A percentile compares a stretch with the other conserved stretches of the same genome.
Evolutionary conservation across 2,329 filamentous ascomycete genomes (phyloP).

Genomic region (Zymoseptoria pseudotritici): DNA sequence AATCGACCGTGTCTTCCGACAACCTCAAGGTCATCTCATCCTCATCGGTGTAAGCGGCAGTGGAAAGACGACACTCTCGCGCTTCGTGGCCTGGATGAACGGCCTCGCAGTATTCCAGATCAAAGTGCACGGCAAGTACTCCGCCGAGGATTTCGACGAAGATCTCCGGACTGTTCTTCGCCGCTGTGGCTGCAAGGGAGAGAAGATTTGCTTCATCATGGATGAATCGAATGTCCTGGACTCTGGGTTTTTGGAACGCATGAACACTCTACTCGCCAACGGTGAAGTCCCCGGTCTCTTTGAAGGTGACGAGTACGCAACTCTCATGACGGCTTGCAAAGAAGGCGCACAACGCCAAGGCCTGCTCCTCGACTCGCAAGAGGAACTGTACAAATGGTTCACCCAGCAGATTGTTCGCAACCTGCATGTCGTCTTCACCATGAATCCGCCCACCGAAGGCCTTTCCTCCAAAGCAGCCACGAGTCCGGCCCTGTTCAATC

Average conservation of each 20-base stretch:
- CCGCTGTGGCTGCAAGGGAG: slow-evolving; percentile 90
- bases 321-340: slow-evolving; percentile 98
- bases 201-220: slow-evolving; percentile 99
- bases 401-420: slow-evolving; percentile 99
- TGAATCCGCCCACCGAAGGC: slow-evolving; percentile 97
- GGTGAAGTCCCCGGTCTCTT: slow-evolving; percentile 99
- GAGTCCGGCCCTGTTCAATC: slow-evolving; percentile 96
- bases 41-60: slow-evolving; percentile 97
- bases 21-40: slow-evolving; percentile 96
- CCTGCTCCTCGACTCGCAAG: slow-evolving; percentile 88
- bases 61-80: slow-evolving; percentile 95
- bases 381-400: slow-evolving; percentile 99
- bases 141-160: slow-evolving; percentile 96
- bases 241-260: slow-evolving; percentile 95
- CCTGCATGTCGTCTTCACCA: slow-evolving; percentile 97
- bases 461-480: slow-evolving; percentile 94
- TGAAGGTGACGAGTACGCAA: slow-evolving; percentile 95
- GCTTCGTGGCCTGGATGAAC: slow-evolving; percentile 99
- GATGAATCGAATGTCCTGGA: slow-evolving; percentile 98
- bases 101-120: slow-evolving; percentile 98
- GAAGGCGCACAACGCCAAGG: slow-evolving; percentile 96
- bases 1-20: slow-evolving; percentile 96
- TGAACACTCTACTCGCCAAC: slow-evolving; percentile 98
- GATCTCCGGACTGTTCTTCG: slow-evolving; percentile 90
- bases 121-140: slow-evolving; percentile 98